These are phyloP conservation scores for Trypanosoma congolense DNA, from an alignment of 208 protist genomes.

Conservation along the genomic window DNA sequence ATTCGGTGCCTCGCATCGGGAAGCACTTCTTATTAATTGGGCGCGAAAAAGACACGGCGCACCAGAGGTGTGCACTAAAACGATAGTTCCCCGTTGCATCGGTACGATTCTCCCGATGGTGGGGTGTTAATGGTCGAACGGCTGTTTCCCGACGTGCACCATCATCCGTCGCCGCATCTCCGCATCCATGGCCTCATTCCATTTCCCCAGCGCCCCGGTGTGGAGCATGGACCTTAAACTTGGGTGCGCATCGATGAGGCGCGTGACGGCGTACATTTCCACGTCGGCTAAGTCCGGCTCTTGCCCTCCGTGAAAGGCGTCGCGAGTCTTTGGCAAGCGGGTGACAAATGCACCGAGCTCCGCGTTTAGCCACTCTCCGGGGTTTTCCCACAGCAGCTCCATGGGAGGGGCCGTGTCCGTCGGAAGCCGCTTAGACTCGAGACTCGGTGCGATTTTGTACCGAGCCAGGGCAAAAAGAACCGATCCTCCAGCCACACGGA, in stretches of 20 bases:
- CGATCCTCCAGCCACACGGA: constrained; percentile 44
- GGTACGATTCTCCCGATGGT: too few species aligned
- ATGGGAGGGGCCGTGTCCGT: neutral
- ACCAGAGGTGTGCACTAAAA: too few species aligned
- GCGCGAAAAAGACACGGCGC: too few species aligned
- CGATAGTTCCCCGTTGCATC: too few species aligned
- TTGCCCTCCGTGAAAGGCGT: constrained; percentile 57
- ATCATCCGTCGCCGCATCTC: constrained; percentile 28
- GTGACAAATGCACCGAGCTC: constrained; percentile 47
- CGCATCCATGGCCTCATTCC: constrained; percentile 51
- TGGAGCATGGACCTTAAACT: constrained; percentile 32
- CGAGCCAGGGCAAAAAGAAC: constrained; percentile 47
- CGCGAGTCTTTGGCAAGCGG: constrained; percentile 10
- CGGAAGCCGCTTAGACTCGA: constrained; percentile 4
- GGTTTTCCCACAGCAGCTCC: constrained; percentile 1
- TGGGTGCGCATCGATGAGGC: constrained; percentile 50
- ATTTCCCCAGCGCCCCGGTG: constrained; percentile 46
- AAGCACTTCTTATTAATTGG: too few species aligned
- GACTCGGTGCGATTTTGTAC: constrained; percentile 44
- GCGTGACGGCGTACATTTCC: constrained; percentile 78
- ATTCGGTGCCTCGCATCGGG: too few species aligned
- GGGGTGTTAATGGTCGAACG: too few species aligned
- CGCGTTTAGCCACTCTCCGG: constrained; percentile 36
- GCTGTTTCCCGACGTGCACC: too few species aligned
- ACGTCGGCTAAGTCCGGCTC: constrained; percentile 69